Evolutionary conservation across 2,329 filamentous ascomycete species (phyloP), one percentile per base, ranked within the genome.

Genomic region (Claviceps africana): DNA sequence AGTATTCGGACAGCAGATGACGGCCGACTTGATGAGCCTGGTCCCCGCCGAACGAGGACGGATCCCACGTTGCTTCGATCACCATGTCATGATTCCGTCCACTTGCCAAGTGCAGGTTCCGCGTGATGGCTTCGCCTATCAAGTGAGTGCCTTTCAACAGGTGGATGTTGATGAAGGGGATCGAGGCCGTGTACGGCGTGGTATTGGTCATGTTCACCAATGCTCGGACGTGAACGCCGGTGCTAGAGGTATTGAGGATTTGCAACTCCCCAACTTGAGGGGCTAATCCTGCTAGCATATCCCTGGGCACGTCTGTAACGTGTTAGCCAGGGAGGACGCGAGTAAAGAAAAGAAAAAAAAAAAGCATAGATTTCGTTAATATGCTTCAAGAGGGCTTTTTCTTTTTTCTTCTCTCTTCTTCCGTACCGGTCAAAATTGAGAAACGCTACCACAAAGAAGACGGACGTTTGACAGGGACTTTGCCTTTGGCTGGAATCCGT

Each of bases 381-480:
- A 55, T 58, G 61, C 56, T 61, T 59, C 11, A 13, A 22, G 9
- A 22, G n/a, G n/a, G n/a, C n/a, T n/a, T n/a, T n/a, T n/a, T n/a
- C n/a, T n/a, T n/a, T n/a, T n/a, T n/a, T n/a, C n/a, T n/a, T n/a
- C n/a, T n/a, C n/a, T n/a, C n/a, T n/a, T n/a, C 57, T 52, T 59
- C 58, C 56, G 60, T 53, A 52, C 55, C 51, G 28, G 28, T 50
- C n/a, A n/a, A 59, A 39, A 35, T 19, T 33, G 22, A 25, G 17
- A 33, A 25, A 22, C 19, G 61, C 57, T 67, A 65, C 63, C 61
- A 64, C 54, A 54, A 52, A 53, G 60, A 55, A 69, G 75, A 88
- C 90, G 82, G 84, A 95, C 89, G 86, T 79, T 95, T 94, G 73
- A 97, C 81, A 69, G 86, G 86, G 64, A 98, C 83, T 62, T 83